Base-by-base conservation (phyloP, 306 rosid species). In the Mimosa bimucronata region DNA sequence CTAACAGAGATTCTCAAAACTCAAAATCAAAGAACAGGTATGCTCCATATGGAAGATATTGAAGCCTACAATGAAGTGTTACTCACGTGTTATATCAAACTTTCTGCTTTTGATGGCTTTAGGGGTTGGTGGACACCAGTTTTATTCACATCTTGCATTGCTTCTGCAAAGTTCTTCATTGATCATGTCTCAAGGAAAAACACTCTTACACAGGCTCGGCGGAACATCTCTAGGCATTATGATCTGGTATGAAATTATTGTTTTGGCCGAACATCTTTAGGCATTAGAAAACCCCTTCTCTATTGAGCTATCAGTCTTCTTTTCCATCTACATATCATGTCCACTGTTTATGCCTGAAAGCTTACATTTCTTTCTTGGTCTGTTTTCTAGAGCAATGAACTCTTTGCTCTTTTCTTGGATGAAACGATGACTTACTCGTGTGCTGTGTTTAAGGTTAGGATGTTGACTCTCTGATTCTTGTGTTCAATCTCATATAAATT, bases 111-210 rank as follows among this genome's bases (percentile, higher is more conserved):
- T 75, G 62, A 25, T 86, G 50, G 58, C 67, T 83, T 34, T 50
- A 91, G 97, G 79, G 97, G 98, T 71, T 92, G 98, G 98, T 94
- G 98, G 97, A 91, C 97, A 13, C 98, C 98, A 37, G 42, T 87
- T 85, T 79, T 95, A 28, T 82, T 90, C 55, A 95, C 98, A 38
- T 90, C 98, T 61, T 75, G 89, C 80, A 64, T 91, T 76, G 85
- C 92, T 58, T 94, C 94, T 66, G 94, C 98, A 58, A 95, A 87
- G 77, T 91, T 87, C 69, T 91, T 91, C 72, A 86, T 88, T 60
- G 90, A 89, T 38, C 97, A 92, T 81, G 80, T 85, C 75, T 86
- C 89, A 2, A 92, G 98, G 80, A 76, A 90, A 88, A 94, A 94
- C 68, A 92, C 97, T 71, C 89, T 94, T 52, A 92, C 97, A 16